Percentiles rank a stretch among this genome's conserved stretches.
phyloP scores from a whole-genome alignment of 164 flowering plant species.

The Litsea cubeba region DNA sequence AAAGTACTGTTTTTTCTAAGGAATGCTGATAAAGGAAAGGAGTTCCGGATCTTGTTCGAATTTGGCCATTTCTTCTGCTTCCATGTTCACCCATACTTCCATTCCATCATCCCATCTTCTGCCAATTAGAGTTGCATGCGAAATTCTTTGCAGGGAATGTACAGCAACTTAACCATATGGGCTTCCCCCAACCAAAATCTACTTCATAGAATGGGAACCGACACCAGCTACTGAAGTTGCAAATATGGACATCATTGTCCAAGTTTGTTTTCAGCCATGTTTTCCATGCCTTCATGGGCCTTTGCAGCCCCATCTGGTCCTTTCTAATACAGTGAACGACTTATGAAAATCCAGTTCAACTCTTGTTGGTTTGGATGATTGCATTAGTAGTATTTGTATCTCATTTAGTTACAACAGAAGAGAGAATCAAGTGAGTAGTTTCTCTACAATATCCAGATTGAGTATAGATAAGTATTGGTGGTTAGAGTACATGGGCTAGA shows the following conservation, averaged over 20 bases:
- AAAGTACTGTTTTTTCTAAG: too few relatives aligned
- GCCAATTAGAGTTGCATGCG: not conserved
- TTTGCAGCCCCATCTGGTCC: too few relatives aligned
- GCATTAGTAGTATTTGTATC: too few relatives aligned
- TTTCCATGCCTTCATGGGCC: too few relatives aligned
- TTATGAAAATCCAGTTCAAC: too few relatives aligned
- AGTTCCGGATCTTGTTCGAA: conserved; percentile 5
- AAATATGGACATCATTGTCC: not conserved
- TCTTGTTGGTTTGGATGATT: too few relatives aligned
- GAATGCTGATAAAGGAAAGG: not conserved
- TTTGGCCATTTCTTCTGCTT: not conserved
- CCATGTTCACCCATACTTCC: conserved; percentile 5
- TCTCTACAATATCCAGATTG: too few relatives aligned
- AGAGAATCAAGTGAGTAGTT: too few relatives aligned
- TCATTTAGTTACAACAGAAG: too few relatives aligned
- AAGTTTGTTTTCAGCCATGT: not conserved
- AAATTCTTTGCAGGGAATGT: not conserved
- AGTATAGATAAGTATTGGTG: too few relatives aligned
- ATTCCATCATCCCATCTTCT: conserved; percentile 2
- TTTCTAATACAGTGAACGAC: too few relatives aligned
- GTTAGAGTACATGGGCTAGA: too few relatives aligned
- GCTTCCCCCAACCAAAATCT: conserved; percentile 5
- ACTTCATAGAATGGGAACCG: conserved; percentile 5
- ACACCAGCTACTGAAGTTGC: conserved; percentile 1
- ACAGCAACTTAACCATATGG: not conserved